A percentile compares a stretch with the other conserved stretches of the same genome.
phyloP scores from a whole-genome alignment of 169 alveolate genomes.

The Amoebophrya sp. region DNA sequence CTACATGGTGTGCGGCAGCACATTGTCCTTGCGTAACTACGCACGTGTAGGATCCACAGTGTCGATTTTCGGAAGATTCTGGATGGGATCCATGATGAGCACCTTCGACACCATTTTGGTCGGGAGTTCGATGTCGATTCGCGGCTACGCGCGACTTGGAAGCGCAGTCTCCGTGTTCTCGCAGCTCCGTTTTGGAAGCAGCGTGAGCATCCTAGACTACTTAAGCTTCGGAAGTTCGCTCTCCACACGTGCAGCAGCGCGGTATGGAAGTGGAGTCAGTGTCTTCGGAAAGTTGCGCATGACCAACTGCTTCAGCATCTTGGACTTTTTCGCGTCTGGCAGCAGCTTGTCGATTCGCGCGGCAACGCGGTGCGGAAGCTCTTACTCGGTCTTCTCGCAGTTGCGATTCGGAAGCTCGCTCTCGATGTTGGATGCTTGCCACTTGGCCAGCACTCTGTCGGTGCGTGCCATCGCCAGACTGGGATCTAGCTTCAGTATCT shows the following conservation, averaged over 20 bases:
- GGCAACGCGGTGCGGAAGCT: background rate
- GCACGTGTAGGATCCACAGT: constrained; percentile 28
- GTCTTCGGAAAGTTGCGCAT: background rate
- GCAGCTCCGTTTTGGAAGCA: background rate
- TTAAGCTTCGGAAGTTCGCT: background rate
- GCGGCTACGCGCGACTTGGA: constrained; percentile 4
- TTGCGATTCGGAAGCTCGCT: background rate
- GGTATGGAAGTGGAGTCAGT: background rate
- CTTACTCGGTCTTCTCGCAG: background rate
- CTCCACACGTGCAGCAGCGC: background rate
- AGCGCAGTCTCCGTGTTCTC: background rate
- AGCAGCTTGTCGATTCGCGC: constrained; percentile 17
- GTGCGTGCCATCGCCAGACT: background rate
- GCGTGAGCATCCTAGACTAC: background rate
- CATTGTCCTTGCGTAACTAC: background rate
- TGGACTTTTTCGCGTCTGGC: background rate
- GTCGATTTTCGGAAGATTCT: background rate
- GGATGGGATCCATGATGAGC: constrained; percentile 1
- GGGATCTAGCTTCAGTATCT: background rate
- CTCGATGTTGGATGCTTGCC: background rate
- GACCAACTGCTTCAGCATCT: background rate
- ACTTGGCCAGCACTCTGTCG: background rate
- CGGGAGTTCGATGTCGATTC: constrained; percentile 1
- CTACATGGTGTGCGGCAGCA: background rate
- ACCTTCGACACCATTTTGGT: background rate